Conservation (phyloP, 148 eudicot species). For the Cornus florida region DNA sequence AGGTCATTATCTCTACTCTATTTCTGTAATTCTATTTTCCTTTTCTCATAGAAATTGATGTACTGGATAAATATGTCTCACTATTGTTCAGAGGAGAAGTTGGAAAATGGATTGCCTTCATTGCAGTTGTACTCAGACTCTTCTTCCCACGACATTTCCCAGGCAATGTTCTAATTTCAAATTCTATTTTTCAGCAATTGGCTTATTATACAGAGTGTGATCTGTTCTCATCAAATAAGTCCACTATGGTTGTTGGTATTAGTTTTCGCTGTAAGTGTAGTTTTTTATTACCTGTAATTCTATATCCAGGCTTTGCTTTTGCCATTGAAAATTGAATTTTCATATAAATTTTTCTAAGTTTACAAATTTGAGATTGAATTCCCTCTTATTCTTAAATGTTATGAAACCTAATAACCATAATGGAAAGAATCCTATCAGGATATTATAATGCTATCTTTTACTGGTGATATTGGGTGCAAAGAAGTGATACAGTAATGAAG, state of each 20-base stretch:
- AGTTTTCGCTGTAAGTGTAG: no score
- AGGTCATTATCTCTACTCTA: slow-evolving; percentile 41
- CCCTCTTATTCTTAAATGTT: no score
- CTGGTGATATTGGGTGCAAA: no score
- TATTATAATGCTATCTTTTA: no score
- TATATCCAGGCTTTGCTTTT: neutral
- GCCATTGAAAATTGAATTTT: neutral
- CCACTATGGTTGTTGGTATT: neutral
- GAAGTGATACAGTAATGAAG: neutral
- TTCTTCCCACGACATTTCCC: slow-evolving; percentile 84
- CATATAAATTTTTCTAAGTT: no score
- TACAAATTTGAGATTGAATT: neutral
- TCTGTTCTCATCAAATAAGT: neutral
- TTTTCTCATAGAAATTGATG: neutral
- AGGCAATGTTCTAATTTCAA: slow-evolving; percentile 34
- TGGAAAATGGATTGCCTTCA: slow-evolving; percentile 80
- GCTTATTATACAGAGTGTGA: neutral
- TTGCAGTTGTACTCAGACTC: slow-evolving; percentile 81
- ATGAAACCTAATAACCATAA: no score
- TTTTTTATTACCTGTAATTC: no score
- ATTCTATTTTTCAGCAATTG: neutral
- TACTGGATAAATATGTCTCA: neutral
- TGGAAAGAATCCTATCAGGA: neutral
- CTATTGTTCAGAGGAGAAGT: slow-evolving; percentile 55
- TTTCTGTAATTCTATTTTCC: neutral